A percentile compares a stretch with the other conserved stretches of the same genome.
Conservation (phyloP, 208 protist genomes). For the Acanthamoeba culbertsoni region DNA sequence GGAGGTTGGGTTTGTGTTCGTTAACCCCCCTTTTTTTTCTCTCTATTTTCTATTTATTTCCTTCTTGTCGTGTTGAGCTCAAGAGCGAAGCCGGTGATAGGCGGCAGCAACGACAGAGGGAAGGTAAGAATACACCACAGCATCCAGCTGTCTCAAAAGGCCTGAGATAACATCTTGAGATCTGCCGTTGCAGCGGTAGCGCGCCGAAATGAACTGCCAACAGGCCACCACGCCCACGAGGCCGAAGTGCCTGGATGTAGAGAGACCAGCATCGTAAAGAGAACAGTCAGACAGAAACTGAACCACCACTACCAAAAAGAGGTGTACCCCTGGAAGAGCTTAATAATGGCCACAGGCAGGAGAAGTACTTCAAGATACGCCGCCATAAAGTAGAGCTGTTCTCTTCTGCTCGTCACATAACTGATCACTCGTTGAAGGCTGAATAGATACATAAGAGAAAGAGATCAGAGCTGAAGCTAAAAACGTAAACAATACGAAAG, state of each 20-base stretch:
- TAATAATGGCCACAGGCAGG: neutral
- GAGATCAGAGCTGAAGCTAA: too few species aligned
- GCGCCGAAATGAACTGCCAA: neutral
- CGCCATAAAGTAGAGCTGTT: neutral
- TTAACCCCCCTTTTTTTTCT: too few species aligned
- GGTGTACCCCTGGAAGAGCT: neutral
- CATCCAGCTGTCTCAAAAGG: neutral
- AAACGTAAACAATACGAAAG: neutral
- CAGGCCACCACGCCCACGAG: neutral
- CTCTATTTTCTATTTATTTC: too few species aligned
- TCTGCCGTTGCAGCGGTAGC: neutral
- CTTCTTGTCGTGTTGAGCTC: too few species aligned
- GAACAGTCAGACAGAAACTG: neutral
- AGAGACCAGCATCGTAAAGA: neutral
- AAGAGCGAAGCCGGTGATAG: neutral
- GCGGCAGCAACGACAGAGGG: neutral
- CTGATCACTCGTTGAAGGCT: too few species aligned
- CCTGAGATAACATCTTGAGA: neutral
- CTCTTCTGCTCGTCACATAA: neutral
- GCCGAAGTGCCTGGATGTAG: neutral
- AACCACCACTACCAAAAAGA: neutral
- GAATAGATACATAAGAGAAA: too few species aligned
- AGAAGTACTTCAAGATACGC: neutral
- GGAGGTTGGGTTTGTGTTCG: too few species aligned
- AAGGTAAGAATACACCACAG: neutral